Percentiles rank a stretch among this genome's conserved stretches.
Evolutionary conservation across 371 early-diverging fungal genomes (phyloP).

Genomic region (Mortierella sp.): DNA sequence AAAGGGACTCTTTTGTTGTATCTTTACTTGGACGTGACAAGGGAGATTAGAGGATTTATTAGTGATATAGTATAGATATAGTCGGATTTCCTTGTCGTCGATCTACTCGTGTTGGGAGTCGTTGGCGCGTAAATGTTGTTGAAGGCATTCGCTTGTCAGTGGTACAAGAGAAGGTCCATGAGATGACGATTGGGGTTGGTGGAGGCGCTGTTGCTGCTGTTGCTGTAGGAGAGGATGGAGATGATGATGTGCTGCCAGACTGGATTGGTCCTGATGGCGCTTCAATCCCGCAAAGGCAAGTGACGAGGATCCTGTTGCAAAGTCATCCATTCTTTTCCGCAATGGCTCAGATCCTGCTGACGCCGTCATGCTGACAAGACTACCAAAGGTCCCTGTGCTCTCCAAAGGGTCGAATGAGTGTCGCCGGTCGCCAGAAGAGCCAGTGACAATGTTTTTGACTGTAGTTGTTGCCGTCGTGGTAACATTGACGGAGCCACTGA

Average conservation of each 20-base stretch:
- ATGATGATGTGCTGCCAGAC: not conserved
- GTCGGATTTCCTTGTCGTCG: not conserved
- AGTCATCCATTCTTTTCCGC: constrained; percentile 8
- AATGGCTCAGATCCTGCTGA: not conserved
- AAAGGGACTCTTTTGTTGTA: no score
- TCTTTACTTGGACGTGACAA: no score
- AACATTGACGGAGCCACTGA: not conserved
- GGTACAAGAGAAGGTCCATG: not conserved
- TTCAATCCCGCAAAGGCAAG: constrained; percentile 2
- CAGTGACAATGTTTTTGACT: constrained; percentile 3
- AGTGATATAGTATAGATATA: no score
- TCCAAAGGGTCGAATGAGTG: not conserved
- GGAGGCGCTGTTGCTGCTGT: not conserved
- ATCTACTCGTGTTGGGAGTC: not conserved
- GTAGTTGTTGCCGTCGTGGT: constrained; percentile 4
- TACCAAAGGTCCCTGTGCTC: not conserved
- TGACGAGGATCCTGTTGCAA: not conserved
- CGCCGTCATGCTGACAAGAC: not conserved
- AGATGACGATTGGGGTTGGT: not conserved
- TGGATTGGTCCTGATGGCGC: not conserved
- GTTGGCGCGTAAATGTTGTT: not conserved
- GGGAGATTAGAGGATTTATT: no score
- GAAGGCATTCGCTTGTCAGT: not conserved
- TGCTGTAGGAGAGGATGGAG: not conserved
- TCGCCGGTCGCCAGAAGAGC: not conserved